A percentile compares a stretch with the other conserved stretches of the same genome.
Conservation (phyloP, 371 early-diverging fungal species). For the Mortierella sp. region DNA sequence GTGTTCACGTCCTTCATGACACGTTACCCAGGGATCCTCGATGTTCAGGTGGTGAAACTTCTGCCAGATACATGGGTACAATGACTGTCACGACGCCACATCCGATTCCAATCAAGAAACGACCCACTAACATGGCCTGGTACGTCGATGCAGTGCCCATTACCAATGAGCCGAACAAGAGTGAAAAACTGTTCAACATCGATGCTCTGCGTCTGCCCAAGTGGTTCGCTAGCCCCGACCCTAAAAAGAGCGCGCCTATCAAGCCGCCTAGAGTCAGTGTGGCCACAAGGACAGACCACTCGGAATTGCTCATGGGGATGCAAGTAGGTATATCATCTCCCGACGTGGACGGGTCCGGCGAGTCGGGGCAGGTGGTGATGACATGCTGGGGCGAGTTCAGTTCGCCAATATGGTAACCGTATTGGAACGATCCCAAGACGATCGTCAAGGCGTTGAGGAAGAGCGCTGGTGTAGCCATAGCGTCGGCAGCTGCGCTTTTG, state of each 20-base stretch:
- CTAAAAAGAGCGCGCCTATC: slow-evolving; percentile 78
- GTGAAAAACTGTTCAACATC: slow-evolving; percentile 70
- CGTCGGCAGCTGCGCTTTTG: background rate
- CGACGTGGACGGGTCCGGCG: slow-evolving; percentile 6
- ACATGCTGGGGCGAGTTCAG: slow-evolving; percentile 80
- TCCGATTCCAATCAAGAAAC: slow-evolving; percentile 88
- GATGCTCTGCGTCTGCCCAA: slow-evolving; percentile 82
- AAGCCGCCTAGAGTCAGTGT: slow-evolving; percentile 85
- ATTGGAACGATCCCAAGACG: slow-evolving; percentile 75
- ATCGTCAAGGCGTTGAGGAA: slow-evolving; percentile 45
- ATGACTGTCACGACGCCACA: slow-evolving; percentile 85
- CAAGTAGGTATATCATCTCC: slow-evolving; percentile 67
- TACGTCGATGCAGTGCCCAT: slow-evolving; percentile 70
- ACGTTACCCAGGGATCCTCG: slow-evolving; percentile 78
- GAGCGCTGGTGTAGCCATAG: slow-evolving; percentile 52
- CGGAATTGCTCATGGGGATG: slow-evolving; percentile 82
- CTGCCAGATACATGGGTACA: slow-evolving; percentile 88
- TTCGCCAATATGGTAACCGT: slow-evolving; percentile 86
- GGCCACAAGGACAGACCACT: slow-evolving; percentile 77
- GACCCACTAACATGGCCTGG: slow-evolving; percentile 70
- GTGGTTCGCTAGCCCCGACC: slow-evolving; percentile 73
- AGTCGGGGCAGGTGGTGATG: slow-evolving; percentile 69
- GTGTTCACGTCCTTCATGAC: background rate
- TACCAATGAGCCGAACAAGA: slow-evolving; percentile 70
- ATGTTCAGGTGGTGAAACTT: slow-evolving; percentile 78